Conservation (phyloP, 176 grass and related monocot genomes). For the Triticum monococcum region DNA sequence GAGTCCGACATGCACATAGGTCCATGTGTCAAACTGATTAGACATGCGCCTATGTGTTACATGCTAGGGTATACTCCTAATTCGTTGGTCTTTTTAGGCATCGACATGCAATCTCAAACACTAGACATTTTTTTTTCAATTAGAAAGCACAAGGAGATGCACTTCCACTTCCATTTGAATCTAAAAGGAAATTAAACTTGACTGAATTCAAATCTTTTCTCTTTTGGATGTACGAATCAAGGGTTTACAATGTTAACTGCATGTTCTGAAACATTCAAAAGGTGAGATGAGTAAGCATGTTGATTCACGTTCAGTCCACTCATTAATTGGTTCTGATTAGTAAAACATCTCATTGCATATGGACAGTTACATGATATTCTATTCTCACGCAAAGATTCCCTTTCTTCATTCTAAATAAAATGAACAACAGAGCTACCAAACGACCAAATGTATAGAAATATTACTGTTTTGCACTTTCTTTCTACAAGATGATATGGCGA, state of each 20-base stretch:
- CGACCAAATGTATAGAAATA: background rate
- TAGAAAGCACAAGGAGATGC: background rate
- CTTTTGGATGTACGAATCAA: background rate
- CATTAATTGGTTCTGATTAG: background rate
- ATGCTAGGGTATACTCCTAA: background rate
- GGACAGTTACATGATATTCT: background rate
- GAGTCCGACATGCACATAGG: conserved; percentile 5
- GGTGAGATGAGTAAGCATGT: background rate
- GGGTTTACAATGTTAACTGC: background rate
- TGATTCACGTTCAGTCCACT: background rate
- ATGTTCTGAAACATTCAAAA: background rate
- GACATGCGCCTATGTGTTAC: background rate
- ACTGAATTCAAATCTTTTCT: too few relatives aligned
- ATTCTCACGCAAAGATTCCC: background rate
- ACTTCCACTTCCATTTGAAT: background rate
- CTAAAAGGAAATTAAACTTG: too few relatives aligned
- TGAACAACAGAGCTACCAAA: background rate
- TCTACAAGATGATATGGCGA: conserved; percentile 22
- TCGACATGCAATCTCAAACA: background rate
- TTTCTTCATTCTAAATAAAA: background rate
- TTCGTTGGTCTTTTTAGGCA: background rate
- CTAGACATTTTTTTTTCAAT: background rate
- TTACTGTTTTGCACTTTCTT: background rate
- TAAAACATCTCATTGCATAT: background rate
- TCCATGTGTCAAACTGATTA: background rate